Conservation (phyloP, 208 protist species). For the Herpetomonas samuelpessoai region DNA sequence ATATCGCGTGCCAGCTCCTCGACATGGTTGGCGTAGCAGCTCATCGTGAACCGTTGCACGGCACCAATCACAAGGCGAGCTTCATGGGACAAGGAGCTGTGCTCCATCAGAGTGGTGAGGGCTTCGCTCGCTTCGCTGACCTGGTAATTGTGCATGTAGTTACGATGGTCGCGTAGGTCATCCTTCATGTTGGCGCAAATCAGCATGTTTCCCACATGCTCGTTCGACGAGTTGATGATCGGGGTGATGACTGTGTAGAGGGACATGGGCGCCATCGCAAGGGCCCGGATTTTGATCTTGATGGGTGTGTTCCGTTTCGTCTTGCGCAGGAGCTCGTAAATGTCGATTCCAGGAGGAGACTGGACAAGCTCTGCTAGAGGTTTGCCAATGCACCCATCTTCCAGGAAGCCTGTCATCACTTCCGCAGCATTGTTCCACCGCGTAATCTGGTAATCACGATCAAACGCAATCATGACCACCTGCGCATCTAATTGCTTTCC, state of each 20-base stretch:
- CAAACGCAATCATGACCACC: constrained; percentile 88
- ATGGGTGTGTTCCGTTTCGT: constrained; percentile 36
- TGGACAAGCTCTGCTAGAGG: constrained; percentile 78
- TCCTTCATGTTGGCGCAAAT: constrained; percentile 86
- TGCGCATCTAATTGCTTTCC: constrained; percentile 77
- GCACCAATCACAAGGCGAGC: constrained; percentile 27
- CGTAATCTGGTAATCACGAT: constrained; percentile 69
- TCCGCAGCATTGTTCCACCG: constrained; percentile 86
- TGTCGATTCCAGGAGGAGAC: constrained; percentile 45
- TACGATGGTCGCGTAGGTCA: constrained; percentile 73
- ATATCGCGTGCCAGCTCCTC: constrained; percentile 72
- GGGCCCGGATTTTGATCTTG: constrained; percentile 78
- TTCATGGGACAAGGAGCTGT: constrained; percentile 30
- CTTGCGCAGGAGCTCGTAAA: constrained; percentile 40
- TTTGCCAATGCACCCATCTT: constrained; percentile 79
- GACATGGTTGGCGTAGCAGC: constrained; percentile 43
- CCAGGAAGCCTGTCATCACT: constrained; percentile 83
- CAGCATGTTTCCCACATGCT: constrained; percentile 73
- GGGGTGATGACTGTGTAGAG: constrained; percentile 76
- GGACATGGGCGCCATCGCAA: constrained; percentile 69
- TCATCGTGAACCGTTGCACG: constrained; percentile 57
- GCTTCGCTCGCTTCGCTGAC: constrained; percentile 47
- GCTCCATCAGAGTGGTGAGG: constrained; percentile 41
- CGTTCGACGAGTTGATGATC: constrained; percentile 47
- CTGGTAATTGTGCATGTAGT: constrained; percentile 80